Conservation (phyloP, 108 stramenopile species). For the Epithemia pelagica region DNA sequence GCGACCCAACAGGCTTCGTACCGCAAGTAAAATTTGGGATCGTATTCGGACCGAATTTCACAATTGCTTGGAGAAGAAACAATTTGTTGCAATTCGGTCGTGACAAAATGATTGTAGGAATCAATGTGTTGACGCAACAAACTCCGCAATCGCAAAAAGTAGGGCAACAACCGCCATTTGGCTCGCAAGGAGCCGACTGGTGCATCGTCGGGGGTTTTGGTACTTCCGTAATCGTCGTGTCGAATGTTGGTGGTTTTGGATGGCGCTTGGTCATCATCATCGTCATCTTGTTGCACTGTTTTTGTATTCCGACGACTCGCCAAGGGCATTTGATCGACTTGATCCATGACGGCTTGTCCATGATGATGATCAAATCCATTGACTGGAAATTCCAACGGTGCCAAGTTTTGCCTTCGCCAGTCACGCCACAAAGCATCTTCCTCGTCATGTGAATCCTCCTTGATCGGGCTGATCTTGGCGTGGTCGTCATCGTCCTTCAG, state of each 20-base stretch:
- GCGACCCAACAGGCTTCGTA: slow-evolving; percentile 96
- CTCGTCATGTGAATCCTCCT: slow-evolving; percentile 9
- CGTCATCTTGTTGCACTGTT: slow-evolving; percentile 13
- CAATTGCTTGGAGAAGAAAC: slow-evolving; percentile 76
- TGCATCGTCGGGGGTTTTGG: slow-evolving; percentile 72
- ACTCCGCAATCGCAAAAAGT: slow-evolving; percentile 87
- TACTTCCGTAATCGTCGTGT: slow-evolving; percentile 58
- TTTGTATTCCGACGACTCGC: slow-evolving; percentile 16
- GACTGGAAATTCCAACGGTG: slow-evolving; percentile 36
- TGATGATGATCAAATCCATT: slow-evolving; percentile 74
- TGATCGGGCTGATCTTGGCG: neutral
- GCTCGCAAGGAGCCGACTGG: slow-evolving; percentile 85
- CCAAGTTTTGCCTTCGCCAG: slow-evolving; percentile 31
- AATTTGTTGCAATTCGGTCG: slow-evolving; percentile 87
- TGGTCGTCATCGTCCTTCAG: neutral
- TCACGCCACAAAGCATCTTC: slow-evolving; percentile 29
- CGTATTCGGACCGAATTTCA: slow-evolving; percentile 89
- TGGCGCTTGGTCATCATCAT: slow-evolving; percentile 12
- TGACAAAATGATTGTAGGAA: slow-evolving; percentile 97
- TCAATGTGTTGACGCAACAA: slow-evolving; percentile 98
- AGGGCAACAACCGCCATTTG: slow-evolving; percentile 94
- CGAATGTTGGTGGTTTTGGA: neutral
- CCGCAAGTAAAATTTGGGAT: slow-evolving; percentile 92
- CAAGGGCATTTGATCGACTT: slow-evolving; percentile 22
- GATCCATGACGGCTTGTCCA: slow-evolving; percentile 49